Evolutionary conservation across 805 yeast species (phyloP), one percentile per base, ranked within the genome.

Genomic region (Torulaspora microellipsoides): DNA sequence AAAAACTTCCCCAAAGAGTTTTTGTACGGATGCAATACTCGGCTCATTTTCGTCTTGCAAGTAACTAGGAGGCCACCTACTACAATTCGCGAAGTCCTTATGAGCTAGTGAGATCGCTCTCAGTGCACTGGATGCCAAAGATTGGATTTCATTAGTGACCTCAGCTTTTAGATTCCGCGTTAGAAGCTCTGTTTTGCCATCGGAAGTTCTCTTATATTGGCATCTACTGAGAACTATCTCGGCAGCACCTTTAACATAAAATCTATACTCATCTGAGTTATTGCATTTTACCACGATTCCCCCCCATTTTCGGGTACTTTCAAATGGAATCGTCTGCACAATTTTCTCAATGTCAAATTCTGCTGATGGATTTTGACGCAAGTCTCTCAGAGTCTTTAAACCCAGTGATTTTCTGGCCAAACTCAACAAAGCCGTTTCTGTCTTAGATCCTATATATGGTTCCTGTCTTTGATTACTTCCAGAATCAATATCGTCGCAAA

Each of bases 271-370:
- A 4, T 51, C 32, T 3, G 54, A 36, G 13, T 69, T 71, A 8
- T 72, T 72, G 11, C 68, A 64, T 41, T 73, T 72, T 40, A 83
- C 73, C 5, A 89, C 81, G 15, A 88, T 66, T 34, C 93, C 95
- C 57, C 95, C 87, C 91, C 95, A 93, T 69, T 93, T 93, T 57
- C 95, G 75, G 3, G 86, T 73, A 46, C 95, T 85, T 68, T 93
- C 98, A 61, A 93, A 93, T 0, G 99, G 96, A 43, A 90, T 78
- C 4, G 78, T 69, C 64, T 87, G 95, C 1, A 75, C 84, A 31
- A 85, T 66, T 15, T 68, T 59, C 23, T 65, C 64, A 13, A 68
- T 48, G 10, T 66, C 60, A 12, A 71, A 47, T 4, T 52, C 37
- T 9, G 46, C 38, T 2, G 40, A 7, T 4, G 66, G 56, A 40